phyloP scores from a whole-genome alignment of 768 basidiomycete genomes.

The Phanerochaete sordida region DNA sequence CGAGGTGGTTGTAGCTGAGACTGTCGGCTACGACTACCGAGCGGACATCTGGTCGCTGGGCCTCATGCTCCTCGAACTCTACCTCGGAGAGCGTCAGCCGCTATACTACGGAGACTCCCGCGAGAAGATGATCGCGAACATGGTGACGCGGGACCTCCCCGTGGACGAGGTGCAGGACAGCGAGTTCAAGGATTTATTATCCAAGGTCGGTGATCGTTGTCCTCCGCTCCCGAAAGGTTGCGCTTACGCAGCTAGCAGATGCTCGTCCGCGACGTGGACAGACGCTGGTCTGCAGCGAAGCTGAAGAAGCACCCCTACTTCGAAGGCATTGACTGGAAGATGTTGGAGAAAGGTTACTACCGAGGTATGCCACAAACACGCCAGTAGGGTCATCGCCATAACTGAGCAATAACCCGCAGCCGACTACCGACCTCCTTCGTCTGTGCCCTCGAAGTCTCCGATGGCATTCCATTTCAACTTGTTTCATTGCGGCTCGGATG shows the following conservation, averaged over 20 bases:
- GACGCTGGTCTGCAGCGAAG: background rate
- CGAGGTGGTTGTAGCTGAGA: background rate
- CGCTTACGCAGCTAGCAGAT: background rate
- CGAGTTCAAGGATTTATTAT: background rate
- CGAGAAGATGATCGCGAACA: background rate
- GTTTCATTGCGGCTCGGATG: background rate
- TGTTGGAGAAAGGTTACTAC: constrained; percentile 1
- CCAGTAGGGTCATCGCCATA: too few species aligned
- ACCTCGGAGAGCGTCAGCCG: background rate
- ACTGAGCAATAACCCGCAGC: too few species aligned
- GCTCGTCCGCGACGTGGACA: background rate
- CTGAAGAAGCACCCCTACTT: constrained; percentile 5
- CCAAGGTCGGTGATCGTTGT: background rate
- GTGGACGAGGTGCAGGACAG: background rate
- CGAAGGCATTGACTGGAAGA: constrained; percentile 7
- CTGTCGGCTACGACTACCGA: constrained; percentile 27
- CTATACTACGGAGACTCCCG: background rate
- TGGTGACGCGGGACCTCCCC: background rate
- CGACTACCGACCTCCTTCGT: background rate
- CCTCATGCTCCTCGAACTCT: constrained; percentile 45
- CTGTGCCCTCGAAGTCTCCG: background rate
- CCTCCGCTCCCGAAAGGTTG: background rate
- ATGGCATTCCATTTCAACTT: background rate
- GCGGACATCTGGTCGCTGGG: constrained; percentile 52
- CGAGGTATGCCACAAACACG: background rate